Evolutionary conservation across 202 grass and related monocot species (phyloP).

Genomic region (Hordeum pubiflorum): DNA sequence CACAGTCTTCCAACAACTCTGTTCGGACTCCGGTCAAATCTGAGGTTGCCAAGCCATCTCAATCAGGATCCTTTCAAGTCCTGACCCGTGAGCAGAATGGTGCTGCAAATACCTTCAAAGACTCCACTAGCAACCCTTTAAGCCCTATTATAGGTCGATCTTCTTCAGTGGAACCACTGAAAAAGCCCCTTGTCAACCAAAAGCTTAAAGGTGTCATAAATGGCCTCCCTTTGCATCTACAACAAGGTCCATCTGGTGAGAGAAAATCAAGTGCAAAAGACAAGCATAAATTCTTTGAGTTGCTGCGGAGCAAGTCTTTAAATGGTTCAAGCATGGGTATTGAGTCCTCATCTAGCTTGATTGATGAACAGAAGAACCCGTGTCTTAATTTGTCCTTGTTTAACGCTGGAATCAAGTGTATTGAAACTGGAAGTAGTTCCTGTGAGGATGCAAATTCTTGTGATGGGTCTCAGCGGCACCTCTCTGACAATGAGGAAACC

Average conservation of each 20-base stretch:
- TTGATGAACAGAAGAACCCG: conserved; percentile 32
- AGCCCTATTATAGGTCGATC: conserved; percentile 37
- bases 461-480: conserved; percentile 32
- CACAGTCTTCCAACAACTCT: conserved; percentile 37
- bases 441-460: conserved; percentile 36
- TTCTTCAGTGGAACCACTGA: conserved; percentile 45
- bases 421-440: conserved; percentile 35
- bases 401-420: conserved; percentile 17
- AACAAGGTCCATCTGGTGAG: conserved; percentile 38
- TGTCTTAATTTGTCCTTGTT: conserved; percentile 31
- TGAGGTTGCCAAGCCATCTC: conserved; percentile 50
- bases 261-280: conserved; percentile 54
- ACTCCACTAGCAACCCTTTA: conserved; percentile 28
- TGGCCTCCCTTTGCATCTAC: conserved; percentile 23
- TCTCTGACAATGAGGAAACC: conserved; percentile 43
- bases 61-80: conserved; percentile 56
- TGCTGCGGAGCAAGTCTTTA: conserved; percentile 52
- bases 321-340: conserved; percentile 34
- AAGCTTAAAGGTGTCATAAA: conserved; percentile 37
- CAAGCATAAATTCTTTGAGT: conserved; percentile 57
- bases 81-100: conserved; percentile 67
- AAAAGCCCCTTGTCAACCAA: conserved; percentile 32
- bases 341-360: conserved; percentile 30
- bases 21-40: conserved; percentile 42
- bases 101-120: conserved; percentile 47